A percentile compares a stretch with the other conserved stretches of the same genome.
Conservation (phyloP, 2,329 filamentous ascomycete genomes). For the Fusarium avenaceum region DNA sequence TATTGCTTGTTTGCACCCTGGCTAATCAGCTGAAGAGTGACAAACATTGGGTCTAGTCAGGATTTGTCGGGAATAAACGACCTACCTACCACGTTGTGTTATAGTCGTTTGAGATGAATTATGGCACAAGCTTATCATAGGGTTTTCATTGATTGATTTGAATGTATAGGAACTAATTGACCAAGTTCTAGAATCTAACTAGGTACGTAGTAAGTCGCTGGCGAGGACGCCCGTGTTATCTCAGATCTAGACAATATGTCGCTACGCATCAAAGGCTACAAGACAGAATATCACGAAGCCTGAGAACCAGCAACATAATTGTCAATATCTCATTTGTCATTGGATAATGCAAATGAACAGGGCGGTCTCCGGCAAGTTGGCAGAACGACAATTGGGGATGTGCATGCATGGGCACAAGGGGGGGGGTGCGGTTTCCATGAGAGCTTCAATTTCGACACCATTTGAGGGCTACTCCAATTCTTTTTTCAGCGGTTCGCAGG, state of each 20-base stretch:
- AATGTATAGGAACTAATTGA: too few relatives aligned
- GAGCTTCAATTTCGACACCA: constrained; percentile 33
- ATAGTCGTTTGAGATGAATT: background rate
- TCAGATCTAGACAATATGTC: background rate
- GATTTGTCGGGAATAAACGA: background rate
- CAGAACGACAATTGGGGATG: constrained; percentile 40
- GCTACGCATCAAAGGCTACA: constrained; percentile 35
- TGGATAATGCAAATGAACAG: constrained; percentile 32
- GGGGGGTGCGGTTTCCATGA: constrained; percentile 33
- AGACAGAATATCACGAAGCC: constrained; percentile 1
- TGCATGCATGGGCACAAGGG: constrained; percentile 19
- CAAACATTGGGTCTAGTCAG: background rate
- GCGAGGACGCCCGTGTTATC: background rate
- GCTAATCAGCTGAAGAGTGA: background rate
- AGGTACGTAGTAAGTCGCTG: background rate
- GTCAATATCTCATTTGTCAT: constrained; percentile 40
- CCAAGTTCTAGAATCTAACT: too few relatives aligned
- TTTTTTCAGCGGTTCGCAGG: constrained; percentile 26
- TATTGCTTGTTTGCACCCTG: constrained; percentile 2
- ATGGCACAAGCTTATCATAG: background rate
- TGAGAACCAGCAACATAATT: constrained; percentile 27
- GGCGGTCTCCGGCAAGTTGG: constrained; percentile 45
- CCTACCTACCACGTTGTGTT: background rate
- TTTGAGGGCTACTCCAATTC: constrained; percentile 40
- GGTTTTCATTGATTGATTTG: too few relatives aligned